Evolutionary conservation across 2,329 filamentous ascomycete species (phyloP).

Genomic region (Ascochyta clinopodiicola): DNA sequence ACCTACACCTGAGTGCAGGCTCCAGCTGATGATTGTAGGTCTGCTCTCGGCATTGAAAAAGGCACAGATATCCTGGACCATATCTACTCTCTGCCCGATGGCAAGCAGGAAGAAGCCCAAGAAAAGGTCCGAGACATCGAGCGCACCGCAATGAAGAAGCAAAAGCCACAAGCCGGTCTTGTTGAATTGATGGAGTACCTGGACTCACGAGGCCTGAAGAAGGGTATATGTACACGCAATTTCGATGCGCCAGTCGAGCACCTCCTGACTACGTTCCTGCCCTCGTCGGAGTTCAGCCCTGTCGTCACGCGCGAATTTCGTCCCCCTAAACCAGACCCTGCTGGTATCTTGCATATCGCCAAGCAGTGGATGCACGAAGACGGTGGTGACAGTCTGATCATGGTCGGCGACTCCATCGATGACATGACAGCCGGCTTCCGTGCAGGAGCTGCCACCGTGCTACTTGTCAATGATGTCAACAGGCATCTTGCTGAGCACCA

Average conservation of each 20-base stretch:
- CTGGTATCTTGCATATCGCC: slow-evolving; percentile 86
- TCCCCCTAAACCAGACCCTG: slow-evolving; percentile 86
- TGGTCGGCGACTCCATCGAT: slow-evolving; percentile 74
- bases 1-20: not conserved
- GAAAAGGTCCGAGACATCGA: slow-evolving; percentile 81
- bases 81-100: slow-evolving; percentile 74
- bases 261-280: slow-evolving; percentile 76
- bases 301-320: slow-evolving; percentile 84
- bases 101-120: slow-evolving; percentile 69
- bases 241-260: slow-evolving; percentile 79
- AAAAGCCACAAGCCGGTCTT: slow-evolving; percentile 83
- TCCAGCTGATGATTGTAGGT: slow-evolving; percentile 17
- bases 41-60: slow-evolving; percentile 74
- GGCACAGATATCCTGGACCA: slow-evolving; percentile 86
- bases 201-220: slow-evolving; percentile 68
- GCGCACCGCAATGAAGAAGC: slow-evolving; percentile 76
- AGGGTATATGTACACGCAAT: slow-evolving; percentile 93
- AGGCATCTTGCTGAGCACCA: slow-evolving; percentile 70
- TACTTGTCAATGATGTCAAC: slow-evolving; percentile 86
- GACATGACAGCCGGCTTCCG: slow-evolving; percentile 87
- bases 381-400: slow-evolving; percentile 56
- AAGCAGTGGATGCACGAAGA: slow-evolving; percentile 67
- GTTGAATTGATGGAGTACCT: slow-evolving; percentile 81
- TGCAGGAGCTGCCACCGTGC: slow-evolving; percentile 88
- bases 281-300: slow-evolving; percentile 71